Evolutionary conservation across 495 filamentous ascomycete genomes (phyloP).

Genomic region (Trichoderma virens): DNA sequence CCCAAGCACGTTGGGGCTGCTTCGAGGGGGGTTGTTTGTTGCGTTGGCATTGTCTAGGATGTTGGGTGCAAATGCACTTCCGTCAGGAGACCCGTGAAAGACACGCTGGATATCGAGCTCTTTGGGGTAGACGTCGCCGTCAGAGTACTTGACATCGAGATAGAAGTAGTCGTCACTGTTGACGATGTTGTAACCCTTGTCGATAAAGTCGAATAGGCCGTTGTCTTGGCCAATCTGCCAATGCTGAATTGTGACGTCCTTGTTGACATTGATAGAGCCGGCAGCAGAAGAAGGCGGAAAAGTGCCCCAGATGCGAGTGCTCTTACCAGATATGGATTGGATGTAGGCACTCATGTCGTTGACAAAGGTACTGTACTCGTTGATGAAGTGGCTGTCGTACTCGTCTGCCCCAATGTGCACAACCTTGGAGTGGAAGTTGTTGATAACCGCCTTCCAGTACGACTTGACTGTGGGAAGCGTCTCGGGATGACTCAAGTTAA

Average conservation of each 20-base stretch:
- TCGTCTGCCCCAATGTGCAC: constrained; percentile 53
- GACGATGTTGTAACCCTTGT: constrained; percentile 36
- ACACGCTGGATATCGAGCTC: constrained; percentile 44
- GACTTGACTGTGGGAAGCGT: constrained; percentile 44
- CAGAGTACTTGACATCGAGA: constrained; percentile 47
- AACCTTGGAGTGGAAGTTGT: constrained; percentile 49
- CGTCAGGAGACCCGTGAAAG: constrained; percentile 39
- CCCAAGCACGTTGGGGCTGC: constrained; percentile 32
- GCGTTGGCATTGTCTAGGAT: constrained; percentile 40
- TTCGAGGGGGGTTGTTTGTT: constrained; percentile 26
- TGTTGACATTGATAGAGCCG: constrained; percentile 27
- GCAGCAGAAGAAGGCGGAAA: constrained; percentile 31
- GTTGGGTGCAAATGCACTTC: constrained; percentile 41
- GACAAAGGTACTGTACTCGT: constrained; percentile 48
- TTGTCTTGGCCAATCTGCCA: constrained; percentile 54
- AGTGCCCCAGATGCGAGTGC: constrained; percentile 46
- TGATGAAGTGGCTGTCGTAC: constrained; percentile 41
- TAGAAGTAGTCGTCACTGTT: constrained; percentile 53
- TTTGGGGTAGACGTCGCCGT: constrained; percentile 47
- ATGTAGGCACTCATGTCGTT: constrained; percentile 45
- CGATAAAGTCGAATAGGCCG: constrained; percentile 31
- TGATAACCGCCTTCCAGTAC: constrained; percentile 49
- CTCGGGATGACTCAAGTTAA: constrained; percentile 48
- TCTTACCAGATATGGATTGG: constrained; percentile 33
- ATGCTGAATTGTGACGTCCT: constrained; percentile 44